Base-by-base conservation (phyloP, 768 basidiomycete genomes). In the Auriscalpium orientale region DNA sequence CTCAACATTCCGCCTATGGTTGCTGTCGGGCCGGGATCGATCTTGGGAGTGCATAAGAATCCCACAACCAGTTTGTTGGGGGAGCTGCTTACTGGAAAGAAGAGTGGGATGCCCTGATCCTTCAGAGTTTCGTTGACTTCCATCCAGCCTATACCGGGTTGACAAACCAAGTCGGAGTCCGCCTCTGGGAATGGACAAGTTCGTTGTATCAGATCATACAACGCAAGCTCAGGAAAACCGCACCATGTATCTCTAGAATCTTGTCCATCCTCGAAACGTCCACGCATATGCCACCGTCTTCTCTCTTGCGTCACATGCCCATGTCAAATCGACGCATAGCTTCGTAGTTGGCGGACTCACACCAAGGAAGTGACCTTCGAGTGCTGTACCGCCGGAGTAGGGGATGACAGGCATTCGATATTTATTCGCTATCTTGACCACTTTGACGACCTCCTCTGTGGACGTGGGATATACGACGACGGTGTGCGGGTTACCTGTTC, bases 1-100 rank as follows among this genome's bases (percentile, higher is more conserved):
- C 87, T 87, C 33, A 89, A 74, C 87, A 92, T 92, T 0, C 90
- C 90, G 9, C 91, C 90, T 37, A 92, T 82, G 0, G 88, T 92
- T 1, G 91, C 91, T 22, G 83, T 80, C 0, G 87, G 89, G 10
- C 77, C 89, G 1, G 87, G 87, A 59, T 89, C 87, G 37, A 89
- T 76, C 87, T 89, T 58, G 3, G 20, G 18, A 47, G 13, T 28
- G 28, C 2, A 28, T 28, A 28, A 28, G 28, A 28, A 28, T 28
- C 28, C 7, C 28, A 28, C 4, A 28, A 28, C 4, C 28, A 28
- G 2, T 28, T 28, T 2, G 2, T 28, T 13, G 7, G 20, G 16
- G 18, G n/a, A 36, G 33, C 11, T n/a, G 54, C 56, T 46, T 63
- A 91, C 85, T 0, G 91, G 91, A 66, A 92, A 92, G 74, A 94